Conservation (phyloP, 2,329 filamentous ascomycete genomes). For the Alternaria panax region DNA sequence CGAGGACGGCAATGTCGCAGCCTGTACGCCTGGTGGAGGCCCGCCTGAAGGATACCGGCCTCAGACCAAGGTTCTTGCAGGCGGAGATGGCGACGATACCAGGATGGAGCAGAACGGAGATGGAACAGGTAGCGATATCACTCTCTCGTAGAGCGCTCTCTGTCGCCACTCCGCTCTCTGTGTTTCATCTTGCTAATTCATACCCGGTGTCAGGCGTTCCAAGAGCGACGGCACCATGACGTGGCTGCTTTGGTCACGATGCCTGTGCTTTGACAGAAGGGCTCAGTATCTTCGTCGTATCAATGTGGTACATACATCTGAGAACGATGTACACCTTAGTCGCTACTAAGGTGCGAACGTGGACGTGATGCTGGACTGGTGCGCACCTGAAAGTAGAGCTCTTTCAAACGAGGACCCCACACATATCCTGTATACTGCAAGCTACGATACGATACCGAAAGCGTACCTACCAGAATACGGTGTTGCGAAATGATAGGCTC, state of each 20-base stretch:
- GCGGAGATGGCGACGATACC: slow-evolving; percentile 48
- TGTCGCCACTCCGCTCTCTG: background rate
- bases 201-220: slow-evolving; percentile 9
- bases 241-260: background rate
- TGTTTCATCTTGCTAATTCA: slow-evolving; percentile 2
- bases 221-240: background rate
- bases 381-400: background rate
- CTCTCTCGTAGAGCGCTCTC: slow-evolving; percentile 34
- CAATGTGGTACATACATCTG: background rate
- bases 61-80: slow-evolving; percentile 48
- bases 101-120: slow-evolving; percentile 50
- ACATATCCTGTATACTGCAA: background rate
- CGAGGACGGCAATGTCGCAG: slow-evolving; percentile 86
- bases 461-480: background rate
- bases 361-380: background rate
- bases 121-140: slow-evolving; percentile 43
- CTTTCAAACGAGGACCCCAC: background rate
- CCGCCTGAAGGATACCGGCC: slow-evolving; percentile 51
- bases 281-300: background rate
- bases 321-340: background rate
- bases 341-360: background rate
- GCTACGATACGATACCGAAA: background rate
- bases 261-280: background rate
- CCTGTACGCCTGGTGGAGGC: slow-evolving; percentile 80
- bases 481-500: background rate